Percentiles rank a stretch among this genome's conserved stretches.
Conservation (phyloP, 2,329 filamentous ascomycete species). For the Thelonectria rubi region DNA sequence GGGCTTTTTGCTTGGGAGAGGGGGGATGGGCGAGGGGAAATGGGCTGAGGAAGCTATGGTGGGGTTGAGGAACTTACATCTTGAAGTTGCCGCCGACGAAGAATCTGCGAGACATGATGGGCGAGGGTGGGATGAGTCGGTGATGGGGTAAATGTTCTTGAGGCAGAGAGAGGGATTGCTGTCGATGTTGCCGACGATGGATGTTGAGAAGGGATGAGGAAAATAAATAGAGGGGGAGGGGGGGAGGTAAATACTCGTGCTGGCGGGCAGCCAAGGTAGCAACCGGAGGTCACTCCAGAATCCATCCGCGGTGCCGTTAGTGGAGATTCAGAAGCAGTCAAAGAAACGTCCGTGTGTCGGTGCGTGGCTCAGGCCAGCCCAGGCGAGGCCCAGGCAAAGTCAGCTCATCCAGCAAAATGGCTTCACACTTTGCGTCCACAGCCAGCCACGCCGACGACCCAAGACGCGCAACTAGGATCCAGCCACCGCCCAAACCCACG, state of each 20-base stretch:
- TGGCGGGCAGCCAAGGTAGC: slow-evolving; percentile 26
- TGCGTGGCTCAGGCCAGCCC: slow-evolving; percentile 12
- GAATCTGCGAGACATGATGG: slow-evolving; percentile 92
- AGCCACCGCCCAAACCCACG: not conserved
- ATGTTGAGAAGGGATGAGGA: slow-evolving; percentile 1
- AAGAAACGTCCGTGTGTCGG: not conserved
- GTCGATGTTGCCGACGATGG: not conserved
- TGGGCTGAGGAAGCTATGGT: slow-evolving; percentile 25
- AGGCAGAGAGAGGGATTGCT: not conserved
- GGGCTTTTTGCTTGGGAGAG: slow-evolving; percentile 41
- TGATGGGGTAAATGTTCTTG: not conserved
- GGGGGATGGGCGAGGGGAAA: slow-evolving; percentile 28
- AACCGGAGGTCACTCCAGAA: not conserved
- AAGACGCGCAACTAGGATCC: too few relatives aligned
- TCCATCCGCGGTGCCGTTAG: not conserved
- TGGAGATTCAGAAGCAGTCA: slow-evolving; percentile 3
- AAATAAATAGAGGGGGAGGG: slow-evolving; percentile 3
- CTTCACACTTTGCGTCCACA: not conserved
- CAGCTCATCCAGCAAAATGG: slow-evolving; percentile 6
- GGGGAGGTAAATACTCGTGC: slow-evolving; percentile 19
- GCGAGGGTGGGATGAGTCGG: slow-evolving; percentile 37
- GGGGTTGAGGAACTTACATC: slow-evolving; percentile 72
- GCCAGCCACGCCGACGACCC: not conserved
- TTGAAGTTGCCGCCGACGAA: slow-evolving; percentile 99
- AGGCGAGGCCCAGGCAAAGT: slow-evolving; percentile 2